Evolutionary conservation across 768 basidiomycete species (phyloP).

Genomic region (Rubroboletus satanas): DNA sequence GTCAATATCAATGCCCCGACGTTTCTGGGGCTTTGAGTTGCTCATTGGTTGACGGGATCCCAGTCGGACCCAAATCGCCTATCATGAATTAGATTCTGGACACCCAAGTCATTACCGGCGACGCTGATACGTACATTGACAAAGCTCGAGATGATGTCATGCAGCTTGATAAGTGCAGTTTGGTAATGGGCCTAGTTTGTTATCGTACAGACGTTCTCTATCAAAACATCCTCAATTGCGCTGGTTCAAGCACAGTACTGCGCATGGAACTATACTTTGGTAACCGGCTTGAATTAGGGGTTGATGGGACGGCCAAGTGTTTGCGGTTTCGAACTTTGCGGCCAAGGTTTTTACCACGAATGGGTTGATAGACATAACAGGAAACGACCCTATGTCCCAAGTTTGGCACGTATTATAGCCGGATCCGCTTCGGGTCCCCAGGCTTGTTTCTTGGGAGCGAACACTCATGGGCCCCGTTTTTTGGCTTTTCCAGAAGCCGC

Average conservation of each 20-base stretch:
- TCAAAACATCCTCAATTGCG: no score
- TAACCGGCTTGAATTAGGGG: background rate
- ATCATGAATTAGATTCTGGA: background rate
- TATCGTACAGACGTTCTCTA: background rate
- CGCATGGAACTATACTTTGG: background rate
- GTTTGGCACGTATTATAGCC: conserved; percentile 7
- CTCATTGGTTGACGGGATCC: background rate
- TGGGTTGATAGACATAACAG: conserved; percentile 8
- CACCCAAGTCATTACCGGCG: background rate
- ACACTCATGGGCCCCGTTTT: conserved; percentile 1
- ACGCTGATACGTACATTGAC: background rate
- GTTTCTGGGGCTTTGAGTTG: background rate
- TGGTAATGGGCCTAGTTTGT: conserved; percentile 2
- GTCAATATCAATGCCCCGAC: background rate
- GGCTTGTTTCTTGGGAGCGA: conserved; percentile 12
- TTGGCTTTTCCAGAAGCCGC: background rate
- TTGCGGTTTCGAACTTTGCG: background rate
- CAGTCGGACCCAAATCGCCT: background rate
- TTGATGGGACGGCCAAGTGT: background rate
- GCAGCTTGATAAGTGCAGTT: background rate
- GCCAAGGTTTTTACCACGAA: background rate
- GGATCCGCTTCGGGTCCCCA: conserved; percentile 9
- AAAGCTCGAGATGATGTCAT: conserved; percentile 3
- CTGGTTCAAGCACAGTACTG: background rate
- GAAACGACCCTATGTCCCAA: conserved; percentile 24